Evolutionary conservation across 768 basidiomycete genomes (phyloP), one percentile per base, ranked within the genome.

Genomic region (Boletales sp.): DNA sequence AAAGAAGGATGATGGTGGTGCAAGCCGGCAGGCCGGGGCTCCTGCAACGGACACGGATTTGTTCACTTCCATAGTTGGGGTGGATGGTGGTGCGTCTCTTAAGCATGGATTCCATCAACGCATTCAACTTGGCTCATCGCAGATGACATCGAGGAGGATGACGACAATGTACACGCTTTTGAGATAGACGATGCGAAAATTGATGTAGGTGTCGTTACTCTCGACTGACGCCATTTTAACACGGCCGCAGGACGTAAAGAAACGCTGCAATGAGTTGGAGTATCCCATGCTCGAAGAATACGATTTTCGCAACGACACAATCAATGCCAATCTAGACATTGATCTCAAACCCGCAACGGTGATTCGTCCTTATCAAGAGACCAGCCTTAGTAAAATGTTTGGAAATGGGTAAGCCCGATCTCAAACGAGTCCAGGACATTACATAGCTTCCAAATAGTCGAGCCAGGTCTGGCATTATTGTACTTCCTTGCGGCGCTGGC

Each of bases 241-340:
- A 31, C 33, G 50, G 53, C 10, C 42, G 12, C 56, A 95, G 92
- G 90, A 90, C 57, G 94, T 99, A 54, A 95, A 98, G 72, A 90
- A 90, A 60, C 86, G 93, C 34, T 98, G 96, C 65, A 94, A 94
- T 61, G 95, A 96, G 59, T 79, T 98, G 35, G 94, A 98, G 64
- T 92, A 94, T 57, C 96, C 96, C 8, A 96, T 97, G 85, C 77
- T 99, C 39, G 96, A 99, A 67, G 96, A 99, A 71, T 99, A 99
- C 64, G 96, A 99, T 69, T 99, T 98, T 76, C 79, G 94, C 38
- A 95, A 98, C 64, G 96, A 99, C 66, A 93, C 90, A 0, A 74
- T 94, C 57, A 99, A 99, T 64, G 82, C 96, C 28, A 95, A 97
- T 69, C 78, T 99, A 40, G 96, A 99, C 64, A 99, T 99, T 50